Evolutionary conservation across 495 filamentous ascomycete genomes (phyloP).

Genomic region (Xylaria sp.): DNA sequence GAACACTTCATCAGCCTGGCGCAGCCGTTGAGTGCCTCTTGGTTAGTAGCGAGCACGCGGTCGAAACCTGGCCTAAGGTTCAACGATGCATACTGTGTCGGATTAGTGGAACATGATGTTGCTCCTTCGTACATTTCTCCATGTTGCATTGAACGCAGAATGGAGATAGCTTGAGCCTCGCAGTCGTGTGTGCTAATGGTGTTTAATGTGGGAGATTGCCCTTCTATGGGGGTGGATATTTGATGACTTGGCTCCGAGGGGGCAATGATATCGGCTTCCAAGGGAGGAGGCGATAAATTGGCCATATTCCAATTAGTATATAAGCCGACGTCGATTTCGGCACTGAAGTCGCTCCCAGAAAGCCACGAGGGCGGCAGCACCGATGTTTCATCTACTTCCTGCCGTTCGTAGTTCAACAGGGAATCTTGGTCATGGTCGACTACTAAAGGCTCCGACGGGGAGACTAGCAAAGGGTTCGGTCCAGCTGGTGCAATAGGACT

Average conservation of each 20-base stretch:
- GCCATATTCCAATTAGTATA: conserved; percentile 1
- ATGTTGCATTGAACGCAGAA: conserved; percentile 26
- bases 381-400: neutral
- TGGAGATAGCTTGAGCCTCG: conserved; percentile 27
- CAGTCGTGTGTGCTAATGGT: conserved; percentile 21
- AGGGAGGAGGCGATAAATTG: neutral
- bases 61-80: conserved; percentile 23
- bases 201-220: neutral
- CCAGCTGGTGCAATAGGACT: neutral
- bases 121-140: conserved; percentile 19
- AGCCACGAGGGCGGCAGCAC: neutral
- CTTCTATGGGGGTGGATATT: neutral
- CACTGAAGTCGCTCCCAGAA: neutral
- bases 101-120: conserved; percentile 22
- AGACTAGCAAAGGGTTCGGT: neutral
- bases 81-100: conserved; percentile 5
- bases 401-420: neutral
- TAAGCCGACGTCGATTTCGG: neutral
- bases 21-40: conserved; percentile 22
- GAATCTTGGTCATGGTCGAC: neutral
- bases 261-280: neutral
- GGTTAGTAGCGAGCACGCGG: conserved; percentile 24
- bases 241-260: conserved; percentile 1
- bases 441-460: neutral
- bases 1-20: conserved; percentile 23